Evolutionary conservation across 2,329 filamentous ascomycete species (phyloP).

Genomic region (Calonectria pauciramosa): DNA sequence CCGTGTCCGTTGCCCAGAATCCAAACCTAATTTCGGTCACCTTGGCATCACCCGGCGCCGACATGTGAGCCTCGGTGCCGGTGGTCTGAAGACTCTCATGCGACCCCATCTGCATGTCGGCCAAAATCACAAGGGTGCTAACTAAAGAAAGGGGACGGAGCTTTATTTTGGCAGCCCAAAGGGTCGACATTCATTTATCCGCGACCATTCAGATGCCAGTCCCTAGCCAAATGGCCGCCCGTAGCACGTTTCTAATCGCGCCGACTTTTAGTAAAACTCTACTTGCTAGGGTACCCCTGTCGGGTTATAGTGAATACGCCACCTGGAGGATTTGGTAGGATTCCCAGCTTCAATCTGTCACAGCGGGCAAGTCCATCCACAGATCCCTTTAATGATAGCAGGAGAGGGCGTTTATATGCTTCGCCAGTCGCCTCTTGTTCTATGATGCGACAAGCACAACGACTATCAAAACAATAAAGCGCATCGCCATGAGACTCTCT

Average conservation of each 20-base stretch:
- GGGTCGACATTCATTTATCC: conserved; percentile 5
- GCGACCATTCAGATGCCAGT: background rate
- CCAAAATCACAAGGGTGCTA: background rate
- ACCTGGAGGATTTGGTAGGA: conserved; percentile 20
- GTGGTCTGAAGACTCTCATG: conserved; percentile 11
- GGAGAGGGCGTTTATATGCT: background rate
- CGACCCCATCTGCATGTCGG: background rate
- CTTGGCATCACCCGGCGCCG: background rate
- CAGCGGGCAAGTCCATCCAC: background rate
- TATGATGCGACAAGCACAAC: background rate
- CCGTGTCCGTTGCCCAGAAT: background rate
- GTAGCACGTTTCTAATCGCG: conserved; percentile 21
- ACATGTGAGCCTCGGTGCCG: conserved; percentile 8
- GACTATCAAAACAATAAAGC: background rate
- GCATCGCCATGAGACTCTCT: conserved; percentile 25
- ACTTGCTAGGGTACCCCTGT: conserved; percentile 1
- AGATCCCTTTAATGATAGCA: background rate
- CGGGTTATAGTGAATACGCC: background rate
- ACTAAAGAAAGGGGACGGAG: background rate
- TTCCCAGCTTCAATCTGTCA: background rate
- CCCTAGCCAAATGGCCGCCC: background rate
- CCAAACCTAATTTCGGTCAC: background rate
- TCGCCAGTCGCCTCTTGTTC: background rate
- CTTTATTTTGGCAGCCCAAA: background rate
- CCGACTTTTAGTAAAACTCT: conserved; percentile 24